Conservation (phyloP, 2,329 filamentous ascomycete species). For the Chaetomiaceae sp. region DNA sequence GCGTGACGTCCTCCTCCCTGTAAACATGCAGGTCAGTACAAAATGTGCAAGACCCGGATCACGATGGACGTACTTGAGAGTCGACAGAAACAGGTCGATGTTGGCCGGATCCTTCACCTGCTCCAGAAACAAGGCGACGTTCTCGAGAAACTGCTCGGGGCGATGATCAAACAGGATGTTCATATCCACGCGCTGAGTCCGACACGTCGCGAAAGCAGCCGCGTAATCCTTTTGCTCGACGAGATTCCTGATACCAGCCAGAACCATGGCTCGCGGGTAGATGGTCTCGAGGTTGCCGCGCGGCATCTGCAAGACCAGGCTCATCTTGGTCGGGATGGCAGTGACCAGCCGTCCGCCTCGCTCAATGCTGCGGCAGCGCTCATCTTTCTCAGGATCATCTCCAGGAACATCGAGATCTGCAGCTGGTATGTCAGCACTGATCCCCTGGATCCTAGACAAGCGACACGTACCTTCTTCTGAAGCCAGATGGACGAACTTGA, state of each 20-base stretch:
- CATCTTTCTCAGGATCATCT: constrained; percentile 87
- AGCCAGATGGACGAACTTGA: constrained; percentile 88
- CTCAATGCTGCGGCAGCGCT: constrained; percentile 87
- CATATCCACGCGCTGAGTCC: constrained; percentile 93
- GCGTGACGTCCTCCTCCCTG: constrained; percentile 84
- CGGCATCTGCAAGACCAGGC: constrained; percentile 88
- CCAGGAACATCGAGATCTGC: constrained; percentile 73
- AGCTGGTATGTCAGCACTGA: constrained; percentile 27
- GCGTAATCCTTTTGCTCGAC: constrained; percentile 79
- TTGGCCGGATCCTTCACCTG: constrained; percentile 78
- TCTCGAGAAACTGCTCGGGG: constrained; percentile 77
- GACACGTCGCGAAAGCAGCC: constrained; percentile 79
- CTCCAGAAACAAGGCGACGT: constrained; percentile 71
- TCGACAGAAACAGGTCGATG: constrained; percentile 87
- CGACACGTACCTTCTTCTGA: constrained; percentile 53
- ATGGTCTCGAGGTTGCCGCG: constrained; percentile 94
- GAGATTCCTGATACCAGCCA: constrained; percentile 78
- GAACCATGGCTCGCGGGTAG: constrained; percentile 84
- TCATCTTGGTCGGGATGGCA: constrained; percentile 82
- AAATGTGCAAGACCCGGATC: too few species aligned
- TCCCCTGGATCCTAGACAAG: neutral
- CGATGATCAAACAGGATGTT: constrained; percentile 94
- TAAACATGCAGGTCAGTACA: constrained; percentile 17
- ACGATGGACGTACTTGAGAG: constrained; percentile 71
- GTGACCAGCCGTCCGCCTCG: constrained; percentile 82